Conservation (phyloP, 352 stramenopile genomes). For the Phytophthora niederhauseri region DNA sequence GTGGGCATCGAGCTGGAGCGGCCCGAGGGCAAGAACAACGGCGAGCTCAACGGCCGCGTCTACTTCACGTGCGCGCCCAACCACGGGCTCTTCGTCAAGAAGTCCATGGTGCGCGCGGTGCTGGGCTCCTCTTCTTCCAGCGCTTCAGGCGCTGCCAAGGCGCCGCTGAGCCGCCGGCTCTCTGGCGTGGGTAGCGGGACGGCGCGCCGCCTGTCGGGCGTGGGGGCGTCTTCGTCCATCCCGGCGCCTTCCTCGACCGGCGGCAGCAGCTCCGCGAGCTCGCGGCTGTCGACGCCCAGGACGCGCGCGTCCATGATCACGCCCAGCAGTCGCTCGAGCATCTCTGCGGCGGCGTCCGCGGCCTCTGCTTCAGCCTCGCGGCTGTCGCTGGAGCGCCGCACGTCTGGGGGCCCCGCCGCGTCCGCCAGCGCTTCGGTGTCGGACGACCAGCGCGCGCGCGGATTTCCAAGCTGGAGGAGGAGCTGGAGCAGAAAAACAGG, state of each 20-base stretch:
- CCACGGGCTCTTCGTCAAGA: conserved; percentile 80
- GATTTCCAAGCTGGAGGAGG: conserved; percentile 68
- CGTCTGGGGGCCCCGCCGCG: conserved; percentile 11
- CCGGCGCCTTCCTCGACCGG: conserved; percentile 1
- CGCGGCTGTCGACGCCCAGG: conserved; percentile 20
- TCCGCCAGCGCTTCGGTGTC: conserved; percentile 2
- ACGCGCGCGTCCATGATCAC: conserved; percentile 31
- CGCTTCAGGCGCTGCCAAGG: conserved; percentile 32
- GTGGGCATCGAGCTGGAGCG: conserved; percentile 81
- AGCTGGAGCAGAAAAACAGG: conserved; percentile 73
- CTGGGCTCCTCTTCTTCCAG: conserved; percentile 21
- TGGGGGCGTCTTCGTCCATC: conserved; percentile 15
- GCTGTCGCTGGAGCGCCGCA: conserved; percentile 40
- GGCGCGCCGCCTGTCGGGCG: conserved; percentile 10
- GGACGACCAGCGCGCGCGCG: conserved; percentile 53
- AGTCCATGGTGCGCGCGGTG: conserved; percentile 38
- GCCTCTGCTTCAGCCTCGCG: conserved; percentile 14
- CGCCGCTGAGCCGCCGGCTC: conserved; percentile 41
- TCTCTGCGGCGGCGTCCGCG: conserved; percentile 4
- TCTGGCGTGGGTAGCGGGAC: conserved; percentile 31
- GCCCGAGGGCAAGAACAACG: conserved; percentile 87
- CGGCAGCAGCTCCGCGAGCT: conserved; percentile 10
- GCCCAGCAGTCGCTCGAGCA: conserved; percentile 14
- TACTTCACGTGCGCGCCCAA: conserved; percentile 83
- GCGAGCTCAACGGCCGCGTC: conserved; percentile 77